Base-by-base conservation (phyloP, 495 filamentous ascomycete genomes). In the Talaromyces proteolyticus region DNA sequence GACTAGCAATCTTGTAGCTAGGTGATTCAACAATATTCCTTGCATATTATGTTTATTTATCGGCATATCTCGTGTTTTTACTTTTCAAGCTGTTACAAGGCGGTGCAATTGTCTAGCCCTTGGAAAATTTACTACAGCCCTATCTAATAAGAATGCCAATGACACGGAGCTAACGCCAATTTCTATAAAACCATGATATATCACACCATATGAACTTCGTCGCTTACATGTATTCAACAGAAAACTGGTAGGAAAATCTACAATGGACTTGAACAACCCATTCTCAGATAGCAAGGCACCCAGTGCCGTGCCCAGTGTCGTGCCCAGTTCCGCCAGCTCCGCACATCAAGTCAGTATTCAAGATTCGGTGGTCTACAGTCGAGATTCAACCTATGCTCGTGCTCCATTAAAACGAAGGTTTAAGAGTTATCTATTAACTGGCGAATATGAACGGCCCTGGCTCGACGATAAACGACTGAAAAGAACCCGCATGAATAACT, bases 381-480 rank as follows among this genome's bases (percentile, higher is more conserved):
- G 47, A 43, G 20, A 51, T 42, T 23, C 44, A 2, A 38, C 44
- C 29, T 37, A 34, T 14, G 21, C 20, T 51, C 49, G 40, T 29
- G 38, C 49, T 4, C 40, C 40, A 29, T n/a, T 43, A 17, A 51
- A 51, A 34, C 49, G 49, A 17, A 51, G 40, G 18, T 70, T 69
- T 52, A 62, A 55, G 55, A 62, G 57, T 40, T 67, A 61, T 49
- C 58, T 65, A n/a, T 51, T 69, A 24, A 50, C 47, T 23, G 65
- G 64, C 7, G 58, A 59, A 25, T 72, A 67, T 47, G 68, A 68
- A 53, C 62, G 67, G 50, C 66, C 66, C 39, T 70, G 65, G 65
- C 44, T 64, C 1, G 44, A 52, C 2, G 62, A 66, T 20, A 57
- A 55, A 37, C 47, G 56, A 16, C 51, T 60, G 52, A 57, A 53